Percentiles rank a stretch among this genome's conserved stretches.
These are phyloP conservation scores for Irineochytrium annulatum DNA, from an alignment of 192 early-diverging fungal species.

Conservation along the genomic window DNA sequence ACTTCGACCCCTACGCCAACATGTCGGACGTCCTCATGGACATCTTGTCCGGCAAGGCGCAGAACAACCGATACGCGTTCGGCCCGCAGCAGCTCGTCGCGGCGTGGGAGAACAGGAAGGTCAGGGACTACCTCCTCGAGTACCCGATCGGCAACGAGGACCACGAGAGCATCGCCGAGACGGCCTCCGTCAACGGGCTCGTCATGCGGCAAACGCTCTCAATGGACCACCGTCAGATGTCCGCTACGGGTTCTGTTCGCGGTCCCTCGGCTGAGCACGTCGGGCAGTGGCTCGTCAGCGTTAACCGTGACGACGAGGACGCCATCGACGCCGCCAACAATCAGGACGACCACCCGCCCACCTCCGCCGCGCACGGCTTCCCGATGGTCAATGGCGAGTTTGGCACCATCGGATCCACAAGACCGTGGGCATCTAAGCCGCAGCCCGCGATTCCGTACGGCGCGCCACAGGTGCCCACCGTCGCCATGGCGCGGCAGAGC, in stretches of 20 bases:
- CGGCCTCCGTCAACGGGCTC: neutral
- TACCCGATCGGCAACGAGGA: neutral
- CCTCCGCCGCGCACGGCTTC: neutral
- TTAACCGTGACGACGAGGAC: neutral
- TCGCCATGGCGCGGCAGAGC: neutral
- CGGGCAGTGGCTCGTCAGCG: neutral
- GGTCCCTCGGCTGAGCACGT: neutral
- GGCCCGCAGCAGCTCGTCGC: constrained; percentile 8
- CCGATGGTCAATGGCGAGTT: neutral
- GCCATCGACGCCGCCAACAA: neutral
- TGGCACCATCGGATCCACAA: neutral
- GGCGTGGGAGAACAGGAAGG: constrained; percentile 14
- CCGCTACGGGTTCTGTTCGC: too few relatives aligned
- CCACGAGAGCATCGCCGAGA: neutral
- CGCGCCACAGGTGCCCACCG: neutral
- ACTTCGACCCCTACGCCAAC: constrained; percentile 30
- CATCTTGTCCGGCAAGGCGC: constrained; percentile 37
- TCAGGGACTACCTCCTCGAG: constrained; percentile 2
- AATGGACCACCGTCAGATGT: neutral
- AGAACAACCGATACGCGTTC: constrained; percentile 3
- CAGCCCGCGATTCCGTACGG: neutral
- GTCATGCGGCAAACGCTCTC: neutral
- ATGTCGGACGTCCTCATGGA: constrained; percentile 45
- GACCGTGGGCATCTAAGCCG: neutral
- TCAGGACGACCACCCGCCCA: neutral